Conservation (phyloP, 345 rosid genomes). For the Murraya koenigii region DNA sequence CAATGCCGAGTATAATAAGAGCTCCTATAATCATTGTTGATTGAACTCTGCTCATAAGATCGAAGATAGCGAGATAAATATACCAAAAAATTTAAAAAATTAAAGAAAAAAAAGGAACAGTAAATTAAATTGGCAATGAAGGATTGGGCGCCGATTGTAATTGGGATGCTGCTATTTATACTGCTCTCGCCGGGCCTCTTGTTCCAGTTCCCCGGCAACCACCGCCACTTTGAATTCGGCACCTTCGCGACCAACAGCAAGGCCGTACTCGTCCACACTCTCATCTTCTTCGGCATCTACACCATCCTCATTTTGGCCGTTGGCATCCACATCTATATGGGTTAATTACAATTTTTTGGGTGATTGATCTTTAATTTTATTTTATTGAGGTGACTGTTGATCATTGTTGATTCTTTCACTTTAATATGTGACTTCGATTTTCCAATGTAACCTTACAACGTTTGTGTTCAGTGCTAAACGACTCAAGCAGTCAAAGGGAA, state of each 20-base stretch:
- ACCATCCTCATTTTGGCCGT: conserved; percentile 41
- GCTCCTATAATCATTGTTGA: not conserved
- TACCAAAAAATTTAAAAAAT: not conserved
- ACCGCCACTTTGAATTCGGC: conserved; percentile 36
- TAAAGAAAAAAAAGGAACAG: not conserved
- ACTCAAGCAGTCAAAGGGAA: too few species aligned
- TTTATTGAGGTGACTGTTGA: too few species aligned
- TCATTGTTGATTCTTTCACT: too few species aligned
- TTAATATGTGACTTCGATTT: too few species aligned
- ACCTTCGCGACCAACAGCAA: conserved; percentile 44
- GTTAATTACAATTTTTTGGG: not conserved
- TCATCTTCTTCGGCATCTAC: conserved; percentile 40
- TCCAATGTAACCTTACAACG: too few species aligned
- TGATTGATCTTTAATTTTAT: not conserved
- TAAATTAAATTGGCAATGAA: conserved; percentile 20
- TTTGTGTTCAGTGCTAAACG: too few species aligned
- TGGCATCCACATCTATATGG: conserved; percentile 35
- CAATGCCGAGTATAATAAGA: not conserved
- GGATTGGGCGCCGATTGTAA: conserved; percentile 57
- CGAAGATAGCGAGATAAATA: not conserved
- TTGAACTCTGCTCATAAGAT: not conserved
- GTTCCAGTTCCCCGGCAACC: conserved; percentile 49
- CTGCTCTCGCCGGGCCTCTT: conserved; percentile 52
- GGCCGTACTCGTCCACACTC: conserved; percentile 46
- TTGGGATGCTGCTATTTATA: conserved; percentile 46